Conservation (phyloP, 345 rosid species). For the Leavenworthia alabamica region DNA sequence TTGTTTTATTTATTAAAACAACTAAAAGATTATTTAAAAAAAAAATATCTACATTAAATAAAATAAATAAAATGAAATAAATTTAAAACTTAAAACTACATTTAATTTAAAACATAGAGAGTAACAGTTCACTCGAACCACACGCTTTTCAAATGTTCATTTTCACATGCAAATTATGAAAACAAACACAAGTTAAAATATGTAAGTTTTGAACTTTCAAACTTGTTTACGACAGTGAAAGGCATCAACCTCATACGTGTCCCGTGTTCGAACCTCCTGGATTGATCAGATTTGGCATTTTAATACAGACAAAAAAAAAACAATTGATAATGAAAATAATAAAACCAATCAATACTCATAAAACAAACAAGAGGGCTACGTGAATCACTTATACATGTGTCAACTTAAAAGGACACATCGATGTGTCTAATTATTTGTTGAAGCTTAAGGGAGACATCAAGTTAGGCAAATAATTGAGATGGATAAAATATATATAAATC, state of each 20-base stretch:
- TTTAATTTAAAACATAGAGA: too few species aligned
- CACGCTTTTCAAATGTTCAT: not conserved
- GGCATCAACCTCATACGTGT: not conserved
- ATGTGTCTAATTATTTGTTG: not conserved
- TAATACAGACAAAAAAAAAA: conserved; percentile 12
- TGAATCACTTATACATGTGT: conserved; percentile 17
- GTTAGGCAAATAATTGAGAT: conserved; percentile 18
- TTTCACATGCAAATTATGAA: not conserved
- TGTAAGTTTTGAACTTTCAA: not conserved
- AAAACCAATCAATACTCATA: not conserved
- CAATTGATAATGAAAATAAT: not conserved
- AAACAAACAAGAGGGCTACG: conserved; percentile 13
- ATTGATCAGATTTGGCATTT: conserved; percentile 5
- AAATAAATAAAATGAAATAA: too few species aligned
- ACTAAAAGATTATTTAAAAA: too few species aligned
- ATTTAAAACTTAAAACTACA: too few species aligned
- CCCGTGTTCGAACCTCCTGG: conserved; percentile 2
- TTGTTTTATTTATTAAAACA: too few species aligned
- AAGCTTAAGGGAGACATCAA: conserved; percentile 1
- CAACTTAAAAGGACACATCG: conserved; percentile 9
- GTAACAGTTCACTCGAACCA: not conserved
- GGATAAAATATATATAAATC: conserved; percentile 3
- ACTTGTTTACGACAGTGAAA: not conserved
- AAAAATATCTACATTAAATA: too few species aligned
- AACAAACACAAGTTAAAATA: not conserved